Conservation (phyloP, 495 filamentous ascomycete genomes). For the Chaetomium cochliodes region DNA sequence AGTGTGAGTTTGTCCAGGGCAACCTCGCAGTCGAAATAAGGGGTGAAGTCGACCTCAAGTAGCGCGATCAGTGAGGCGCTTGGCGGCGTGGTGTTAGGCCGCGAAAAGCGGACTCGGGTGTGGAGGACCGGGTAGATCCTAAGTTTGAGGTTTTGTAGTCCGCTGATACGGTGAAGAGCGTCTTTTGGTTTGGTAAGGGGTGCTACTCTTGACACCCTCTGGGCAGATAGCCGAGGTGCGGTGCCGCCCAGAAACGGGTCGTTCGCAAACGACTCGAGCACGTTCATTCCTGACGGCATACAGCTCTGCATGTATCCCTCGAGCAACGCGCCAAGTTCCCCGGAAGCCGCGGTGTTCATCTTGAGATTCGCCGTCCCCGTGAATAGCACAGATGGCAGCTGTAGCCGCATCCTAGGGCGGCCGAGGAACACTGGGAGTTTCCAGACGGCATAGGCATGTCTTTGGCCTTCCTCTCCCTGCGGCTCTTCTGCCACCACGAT, state of each 20-base stretch:
- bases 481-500: slow-evolving; percentile 58
- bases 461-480: slow-evolving; percentile 43
- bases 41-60: slow-evolving; percentile 83
- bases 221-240: slow-evolving; percentile 73
- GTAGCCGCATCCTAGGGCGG: slow-evolving; percentile 74
- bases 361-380: slow-evolving; percentile 68
- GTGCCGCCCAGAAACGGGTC: slow-evolving; percentile 66
- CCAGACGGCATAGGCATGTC: slow-evolving; percentile 74
- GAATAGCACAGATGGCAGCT: slow-evolving; percentile 75
- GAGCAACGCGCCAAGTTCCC: slow-evolving; percentile 47
- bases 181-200: slow-evolving; percentile 57
- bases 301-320: slow-evolving; percentile 75
- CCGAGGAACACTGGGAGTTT: slow-evolving; percentile 71
- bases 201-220: slow-evolving; percentile 73
- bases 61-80: slow-evolving; percentile 73
- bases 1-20: slow-evolving; percentile 66
- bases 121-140: slow-evolving; percentile 79
- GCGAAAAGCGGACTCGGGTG: slow-evolving; percentile 77
- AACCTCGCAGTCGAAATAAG: slow-evolving; percentile 73
- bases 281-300: slow-evolving; percentile 72
- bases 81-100: slow-evolving; percentile 61
- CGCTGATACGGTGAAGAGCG: slow-evolving; percentile 58
- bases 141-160: slow-evolving; percentile 63
- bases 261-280: slow-evolving; percentile 71
- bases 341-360: slow-evolving; percentile 45